phyloP scores from a whole-genome alignment of 306 rosid genomes.

The Quillaja saponaria region DNA sequence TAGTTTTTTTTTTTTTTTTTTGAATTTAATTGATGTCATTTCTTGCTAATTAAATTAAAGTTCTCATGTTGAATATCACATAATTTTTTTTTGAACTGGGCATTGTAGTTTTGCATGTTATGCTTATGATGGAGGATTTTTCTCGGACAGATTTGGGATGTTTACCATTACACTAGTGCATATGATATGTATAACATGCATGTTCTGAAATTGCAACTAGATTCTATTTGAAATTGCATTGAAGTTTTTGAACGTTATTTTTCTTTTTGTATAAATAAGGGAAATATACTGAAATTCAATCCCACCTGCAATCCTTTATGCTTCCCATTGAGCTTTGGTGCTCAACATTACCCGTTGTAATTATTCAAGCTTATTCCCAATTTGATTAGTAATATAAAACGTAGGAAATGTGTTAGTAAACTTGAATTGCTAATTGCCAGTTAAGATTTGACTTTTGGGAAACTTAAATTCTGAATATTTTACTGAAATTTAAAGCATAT shows the following conservation, averaged over 20 bases:
- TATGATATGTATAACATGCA: constrained; percentile 24
- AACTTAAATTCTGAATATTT: not conserved
- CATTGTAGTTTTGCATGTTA: constrained; percentile 8
- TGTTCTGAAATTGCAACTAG: not conserved
- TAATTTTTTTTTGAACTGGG: not conserved
- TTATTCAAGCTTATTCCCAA: not conserved
- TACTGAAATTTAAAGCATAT: not conserved
- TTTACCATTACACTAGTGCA: constrained; percentile 12
- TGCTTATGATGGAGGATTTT: not conserved
- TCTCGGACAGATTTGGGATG: not conserved
- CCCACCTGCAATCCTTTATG: not conserved
- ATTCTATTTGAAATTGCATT: too few species aligned
- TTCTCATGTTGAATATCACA: too few species aligned
- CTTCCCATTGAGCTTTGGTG: not conserved
- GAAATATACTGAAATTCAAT: too few species aligned
- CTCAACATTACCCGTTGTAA: not conserved
- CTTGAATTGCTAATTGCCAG: not conserved
- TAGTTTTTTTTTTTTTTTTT: constrained; percentile 10
- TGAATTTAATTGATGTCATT: constrained; percentile 2
- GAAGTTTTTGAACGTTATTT: not conserved
- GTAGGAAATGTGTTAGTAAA: not conserved
- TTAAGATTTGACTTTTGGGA: constrained; percentile 10
- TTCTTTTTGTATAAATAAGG: not conserved
- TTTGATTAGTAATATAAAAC: not conserved
- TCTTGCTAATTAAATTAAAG: not conserved